A percentile compares a stretch with the other conserved stretches of the same genome.
These are phyloP conservation scores for Lizanozyma gosingica DNA, from an alignment of 1,139 yeast species.

Conservation along the genomic window DNA sequence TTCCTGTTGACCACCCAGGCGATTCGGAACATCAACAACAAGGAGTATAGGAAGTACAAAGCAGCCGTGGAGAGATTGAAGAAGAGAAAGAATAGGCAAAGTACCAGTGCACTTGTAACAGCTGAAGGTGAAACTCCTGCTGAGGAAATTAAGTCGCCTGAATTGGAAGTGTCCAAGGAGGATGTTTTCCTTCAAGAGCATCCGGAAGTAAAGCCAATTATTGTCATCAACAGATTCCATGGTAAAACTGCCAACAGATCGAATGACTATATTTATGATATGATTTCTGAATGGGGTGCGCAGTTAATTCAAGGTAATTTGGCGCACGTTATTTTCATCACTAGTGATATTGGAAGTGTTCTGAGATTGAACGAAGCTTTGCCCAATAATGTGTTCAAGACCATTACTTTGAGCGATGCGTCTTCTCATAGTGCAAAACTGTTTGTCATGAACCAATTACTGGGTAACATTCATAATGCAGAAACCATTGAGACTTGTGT, in stretches of 20 bases:
- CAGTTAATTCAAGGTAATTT: conserved; percentile 62
- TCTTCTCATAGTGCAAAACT: conserved; percentile 58
- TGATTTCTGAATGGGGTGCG: conserved; percentile 86
- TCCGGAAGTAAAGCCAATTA: conserved; percentile 81
- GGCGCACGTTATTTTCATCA: conserved; percentile 84
- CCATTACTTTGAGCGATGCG: conserved; percentile 73
- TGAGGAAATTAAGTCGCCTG: conserved; percentile 8
- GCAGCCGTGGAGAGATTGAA: conserved; percentile 14
- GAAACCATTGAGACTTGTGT: conserved; percentile 45
- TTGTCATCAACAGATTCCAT: conserved; percentile 70
- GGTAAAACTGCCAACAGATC: conserved; percentile 41
- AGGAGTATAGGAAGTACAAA: conserved; percentile 14
- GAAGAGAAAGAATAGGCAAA: conserved; percentile 15
- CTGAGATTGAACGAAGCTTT: conserved; percentile 60
- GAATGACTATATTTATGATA: conserved; percentile 63
- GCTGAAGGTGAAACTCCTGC: conserved; percentile 17
- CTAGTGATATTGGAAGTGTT: conserved; percentile 76
- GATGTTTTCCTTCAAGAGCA: conserved; percentile 79
- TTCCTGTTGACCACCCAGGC: conserved; percentile 67
- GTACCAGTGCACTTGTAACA: conserved; percentile 4
- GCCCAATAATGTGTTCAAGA: conserved; percentile 82
- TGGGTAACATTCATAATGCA: conserved; percentile 11
- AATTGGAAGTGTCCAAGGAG: conserved; percentile 41
- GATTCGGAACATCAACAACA: conserved; percentile 55
- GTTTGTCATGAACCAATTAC: conserved; percentile 58